These are phyloP conservation scores for Vachellia pachyceras DNA, from an alignment of 306 rosid genomes.

Conservation along the genomic window DNA sequence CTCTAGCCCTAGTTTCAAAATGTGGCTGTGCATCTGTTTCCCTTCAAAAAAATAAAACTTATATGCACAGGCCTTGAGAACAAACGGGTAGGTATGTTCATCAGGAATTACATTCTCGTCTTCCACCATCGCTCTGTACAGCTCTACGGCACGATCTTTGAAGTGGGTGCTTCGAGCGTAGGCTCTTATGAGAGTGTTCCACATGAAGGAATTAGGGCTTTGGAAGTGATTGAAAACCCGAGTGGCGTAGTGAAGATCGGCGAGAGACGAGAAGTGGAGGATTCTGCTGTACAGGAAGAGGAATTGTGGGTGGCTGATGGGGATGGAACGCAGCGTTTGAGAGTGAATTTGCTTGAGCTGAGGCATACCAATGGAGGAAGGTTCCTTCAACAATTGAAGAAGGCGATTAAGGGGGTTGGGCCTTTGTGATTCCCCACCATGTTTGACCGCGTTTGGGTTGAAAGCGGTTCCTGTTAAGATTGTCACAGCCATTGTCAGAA, in stretches of 20 bases:
- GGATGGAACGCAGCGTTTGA: conserved; percentile 64
- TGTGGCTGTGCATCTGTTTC: conserved; percentile 66
- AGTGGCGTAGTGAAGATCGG: conserved; percentile 58
- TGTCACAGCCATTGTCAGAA: conserved; percentile 23
- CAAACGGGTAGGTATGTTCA: conserved; percentile 73
- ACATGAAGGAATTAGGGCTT: conserved; percentile 73
- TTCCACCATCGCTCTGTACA: conserved; percentile 58
- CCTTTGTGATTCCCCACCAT: conserved; percentile 1
- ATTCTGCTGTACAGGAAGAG: conserved; percentile 60
- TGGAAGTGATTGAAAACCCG: conserved; percentile 57
- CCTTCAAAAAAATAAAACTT: conserved; percentile 68
- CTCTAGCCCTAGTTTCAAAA: conserved; percentile 65
- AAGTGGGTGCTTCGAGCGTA: conserved; percentile 58
- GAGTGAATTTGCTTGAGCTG: conserved; percentile 79
- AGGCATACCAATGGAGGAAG: conserved; percentile 44
- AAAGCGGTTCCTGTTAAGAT: conserved; percentile 27
- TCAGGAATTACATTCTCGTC: conserved; percentile 57
- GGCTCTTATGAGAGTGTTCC: conserved; percentile 83
- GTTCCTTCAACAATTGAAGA: conserved; percentile 52
- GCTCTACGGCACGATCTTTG: conserved; percentile 50
- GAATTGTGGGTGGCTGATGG: conserved; percentile 47
- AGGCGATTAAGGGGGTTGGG: conserved; percentile 43
- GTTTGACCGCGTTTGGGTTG: conserved; percentile 25
- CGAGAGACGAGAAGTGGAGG: conserved; percentile 52
- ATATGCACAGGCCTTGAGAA: conserved; percentile 75